These are phyloP conservation scores for Candida railenensis DNA, from an alignment of 805 yeast species.

Conservation along the genomic window DNA sequence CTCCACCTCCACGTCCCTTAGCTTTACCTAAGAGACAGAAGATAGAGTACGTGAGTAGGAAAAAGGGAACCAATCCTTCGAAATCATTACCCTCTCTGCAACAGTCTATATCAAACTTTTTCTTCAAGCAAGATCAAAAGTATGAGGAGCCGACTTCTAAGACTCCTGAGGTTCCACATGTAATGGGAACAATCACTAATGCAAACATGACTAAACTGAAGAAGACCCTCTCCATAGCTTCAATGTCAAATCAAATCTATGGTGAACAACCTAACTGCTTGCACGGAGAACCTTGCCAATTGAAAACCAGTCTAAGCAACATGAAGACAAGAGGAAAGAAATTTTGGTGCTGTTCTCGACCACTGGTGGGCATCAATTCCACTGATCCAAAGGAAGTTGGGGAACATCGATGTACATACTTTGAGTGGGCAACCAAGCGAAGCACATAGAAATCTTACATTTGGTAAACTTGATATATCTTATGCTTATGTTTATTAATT, in stretches of 20 bases:
- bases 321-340: conserved; percentile 26
- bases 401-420: conserved; percentile 14
- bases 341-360: conserved; percentile 31
- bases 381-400: conserved; percentile 5
- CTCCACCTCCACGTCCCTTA: neutral
- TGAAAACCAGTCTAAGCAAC: conserved; percentile 26
- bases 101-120: conserved; percentile 24
- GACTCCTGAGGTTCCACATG: neutral
- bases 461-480: neutral
- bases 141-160: neutral
- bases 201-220: neutral
- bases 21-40: conserved; percentile 8
- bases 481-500: neutral
- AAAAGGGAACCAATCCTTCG: conserved; percentile 9
- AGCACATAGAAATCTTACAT: neutral
- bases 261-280: conserved; percentile 26
- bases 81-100: conserved; percentile 10
- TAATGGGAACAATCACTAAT: neutral
- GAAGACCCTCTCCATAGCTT: conserved; percentile 6
- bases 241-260: conserved; percentile 14
- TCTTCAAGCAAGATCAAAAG: conserved; percentile 10
- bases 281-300: conserved; percentile 23
- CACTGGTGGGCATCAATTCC: conserved; percentile 4
- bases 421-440: conserved; percentile 6
- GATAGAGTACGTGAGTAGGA: conserved; percentile 18